These are phyloP conservation scores for Plasmodiophora brassicae DNA, from an alignment of 208 protist species.

Conservation along the genomic window DNA sequence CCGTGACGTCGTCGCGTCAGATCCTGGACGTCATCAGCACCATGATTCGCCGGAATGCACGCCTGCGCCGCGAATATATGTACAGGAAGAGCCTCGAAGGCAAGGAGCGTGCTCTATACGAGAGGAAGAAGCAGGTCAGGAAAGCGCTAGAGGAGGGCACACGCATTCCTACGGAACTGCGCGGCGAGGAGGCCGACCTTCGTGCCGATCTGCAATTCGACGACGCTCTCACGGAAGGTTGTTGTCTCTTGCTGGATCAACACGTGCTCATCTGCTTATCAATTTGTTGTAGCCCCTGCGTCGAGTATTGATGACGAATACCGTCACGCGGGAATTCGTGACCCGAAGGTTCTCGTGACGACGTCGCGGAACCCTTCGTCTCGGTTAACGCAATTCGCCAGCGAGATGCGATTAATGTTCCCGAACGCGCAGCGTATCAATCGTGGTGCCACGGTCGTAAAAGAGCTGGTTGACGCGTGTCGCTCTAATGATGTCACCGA, in stretches of 20 bases:
- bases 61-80: conserved; percentile 73
- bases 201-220: conserved; percentile 56
- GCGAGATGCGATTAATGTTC: conserved; percentile 94
- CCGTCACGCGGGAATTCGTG: conserved; percentile 75
- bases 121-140: conserved; percentile 50
- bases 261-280: not conserved
- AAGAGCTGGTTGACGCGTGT: conserved; percentile 85
- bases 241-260: not conserved
- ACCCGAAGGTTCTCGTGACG: conserved; percentile 97
- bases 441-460: conserved; percentile 70
- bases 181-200: conserved; percentile 58
- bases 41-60: conserved; percentile 64
- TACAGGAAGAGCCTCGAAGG: conserved; percentile 70
- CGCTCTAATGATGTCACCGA: conserved; percentile 88
- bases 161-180: conserved; percentile 66
- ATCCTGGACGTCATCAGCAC: too few relatives aligned
- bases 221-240: conserved; percentile 46
- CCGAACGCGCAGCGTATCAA: conserved; percentile 96
- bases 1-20: too few relatives aligned
- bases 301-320: conserved; percentile 89
- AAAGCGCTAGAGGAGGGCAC: conserved; percentile 56
- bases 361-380: conserved; percentile 90
- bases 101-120: conserved; percentile 55
- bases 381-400: conserved; percentile 92
- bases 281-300: too few relatives aligned